A percentile compares a stretch with the other conserved stretches of the same genome.
phyloP scores from a whole-genome alignment of 2,329 filamentous ascomycete genomes.

The Pseudovirgaria hyperparasitica region DNA sequence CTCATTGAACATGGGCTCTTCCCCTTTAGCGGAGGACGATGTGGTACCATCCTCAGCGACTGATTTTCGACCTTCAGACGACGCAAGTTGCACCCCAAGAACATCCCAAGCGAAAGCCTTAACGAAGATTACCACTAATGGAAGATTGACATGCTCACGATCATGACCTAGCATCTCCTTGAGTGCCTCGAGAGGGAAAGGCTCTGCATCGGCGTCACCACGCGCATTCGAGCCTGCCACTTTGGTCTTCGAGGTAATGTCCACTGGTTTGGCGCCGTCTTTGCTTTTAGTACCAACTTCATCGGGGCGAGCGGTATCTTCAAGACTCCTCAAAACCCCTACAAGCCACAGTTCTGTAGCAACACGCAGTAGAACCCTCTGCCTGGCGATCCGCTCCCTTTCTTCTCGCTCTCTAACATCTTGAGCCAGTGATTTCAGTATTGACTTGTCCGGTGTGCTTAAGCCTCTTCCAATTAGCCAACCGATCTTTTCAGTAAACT shows the following conservation, averaged over 20 bases:
- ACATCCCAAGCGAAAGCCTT: conserved; percentile 96
- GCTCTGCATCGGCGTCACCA: conserved; percentile 59
- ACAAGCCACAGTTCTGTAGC: conserved; percentile 96
- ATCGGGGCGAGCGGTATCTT: conserved; percentile 53
- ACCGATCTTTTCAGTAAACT: conserved; percentile 83
- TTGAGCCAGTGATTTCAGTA: conserved; percentile 62
- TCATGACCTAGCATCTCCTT: conserved; percentile 94
- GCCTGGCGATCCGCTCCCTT: conserved; percentile 78
- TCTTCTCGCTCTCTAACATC: conserved; percentile 91
- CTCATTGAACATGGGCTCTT: conserved; percentile 39
- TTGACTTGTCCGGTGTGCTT: conserved; percentile 76
- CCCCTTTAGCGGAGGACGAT: conserved; percentile 32
- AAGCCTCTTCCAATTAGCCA: conserved; percentile 88
- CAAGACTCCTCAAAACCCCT: conserved; percentile 70
- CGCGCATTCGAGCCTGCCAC: conserved; percentile 42
- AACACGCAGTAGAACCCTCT: conserved; percentile 74
- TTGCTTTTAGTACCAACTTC: conserved; percentile 50
- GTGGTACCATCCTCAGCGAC: conserved; percentile 68
- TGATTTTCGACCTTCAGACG: conserved; percentile 67
- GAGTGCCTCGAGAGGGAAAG: conserved; percentile 92
- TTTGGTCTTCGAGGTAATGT: conserved; percentile 50
- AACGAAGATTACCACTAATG: conserved; percentile 85
- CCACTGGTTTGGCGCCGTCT: conserved; percentile 39
- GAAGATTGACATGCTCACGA: conserved; percentile 80
- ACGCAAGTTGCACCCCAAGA: conserved; percentile 60